Evolutionary conservation across 345 rosid genomes (phyloP), one percentile per base, ranked within the genome.

Genomic region (Microcos paniculata): DNA sequence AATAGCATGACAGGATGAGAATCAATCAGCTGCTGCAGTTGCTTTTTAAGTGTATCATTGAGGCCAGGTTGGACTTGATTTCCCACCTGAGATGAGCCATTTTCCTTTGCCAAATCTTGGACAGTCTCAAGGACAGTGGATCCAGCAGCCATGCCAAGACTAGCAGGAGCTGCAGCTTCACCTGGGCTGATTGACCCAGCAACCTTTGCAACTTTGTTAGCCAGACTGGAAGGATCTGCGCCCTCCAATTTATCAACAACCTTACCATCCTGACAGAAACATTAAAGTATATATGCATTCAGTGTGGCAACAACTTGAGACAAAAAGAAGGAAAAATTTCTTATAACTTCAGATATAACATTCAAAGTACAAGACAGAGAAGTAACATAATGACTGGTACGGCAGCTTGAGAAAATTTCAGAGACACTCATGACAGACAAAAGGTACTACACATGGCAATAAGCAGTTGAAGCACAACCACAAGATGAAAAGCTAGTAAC

Each of bases 141-240:
- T 19, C 96, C 99, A 48, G 98, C 98, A 80, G 98, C 98, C 89
- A 96, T 80, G 24, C 97, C 99, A 65, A 94, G 90, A 87, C 99
- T 96, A 70, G 99, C 97, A 71, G 98, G 99, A 78, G 97, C 94
- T 13, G 99, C 97, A 82, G 99, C 89, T 73, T 88, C 94, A 33
- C 84, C 85, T 65, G 91, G 80, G 33, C 85, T 88, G 70, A 82
- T 84, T 11, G 87, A 84, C 21, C 96, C 96, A 1, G 91, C 88
- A 62, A 92, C 80, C 85, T 87, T 91, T 45, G 96, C 88, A 53
- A 96, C 93, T 82, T 92, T 96, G 84, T 91, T 94, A n/a, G 98
- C 97, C 84, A 96, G 87, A 79, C 92, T 83, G 52, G 99, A 91
- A 33, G 99, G 98, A 79, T 96, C 95, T 65, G 98, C 97, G 48